Evolutionary conservation across 2,329 filamentous ascomycete genomes (phyloP).

Genomic region (Fusarium duplospermum): DNA sequence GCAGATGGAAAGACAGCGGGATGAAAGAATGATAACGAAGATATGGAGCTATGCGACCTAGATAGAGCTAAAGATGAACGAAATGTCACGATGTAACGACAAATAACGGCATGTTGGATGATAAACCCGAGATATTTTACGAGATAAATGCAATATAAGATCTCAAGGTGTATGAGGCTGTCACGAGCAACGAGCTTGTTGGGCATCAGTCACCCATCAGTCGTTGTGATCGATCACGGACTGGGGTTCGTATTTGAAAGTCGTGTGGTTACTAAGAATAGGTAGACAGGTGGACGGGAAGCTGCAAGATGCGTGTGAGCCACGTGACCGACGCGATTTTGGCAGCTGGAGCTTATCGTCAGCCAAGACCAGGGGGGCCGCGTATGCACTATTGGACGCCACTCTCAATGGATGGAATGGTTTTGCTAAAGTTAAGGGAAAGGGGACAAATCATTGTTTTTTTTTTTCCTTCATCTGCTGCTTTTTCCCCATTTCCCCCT

Average conservation of each 20-base stretch:
- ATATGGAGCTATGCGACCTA: neutral
- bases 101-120: neutral
- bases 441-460: neutral
- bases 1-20: neutral
- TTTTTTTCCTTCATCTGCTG: neutral
- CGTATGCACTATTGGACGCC: constrained; percentile 32
- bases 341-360: neutral
- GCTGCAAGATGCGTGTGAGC: neutral
- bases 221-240: neutral
- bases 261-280: constrained; percentile 24
- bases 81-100: neutral
- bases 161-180: neutral
- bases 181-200: neutral
- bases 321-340: constrained; percentile 18
- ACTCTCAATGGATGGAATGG: constrained; percentile 13
- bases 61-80: neutral
- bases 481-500: neutral
- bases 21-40: neutral
- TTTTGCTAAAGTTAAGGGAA: neutral
- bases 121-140: neutral
- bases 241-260: constrained; percentile 10
- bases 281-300: constrained; percentile 1
- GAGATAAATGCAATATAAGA: neutral
- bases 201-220: neutral
- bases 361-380: constrained; percentile 15